phyloP scores from a whole-genome alignment of 306 rosid genomes.

The Trifolium dubium region DNA sequence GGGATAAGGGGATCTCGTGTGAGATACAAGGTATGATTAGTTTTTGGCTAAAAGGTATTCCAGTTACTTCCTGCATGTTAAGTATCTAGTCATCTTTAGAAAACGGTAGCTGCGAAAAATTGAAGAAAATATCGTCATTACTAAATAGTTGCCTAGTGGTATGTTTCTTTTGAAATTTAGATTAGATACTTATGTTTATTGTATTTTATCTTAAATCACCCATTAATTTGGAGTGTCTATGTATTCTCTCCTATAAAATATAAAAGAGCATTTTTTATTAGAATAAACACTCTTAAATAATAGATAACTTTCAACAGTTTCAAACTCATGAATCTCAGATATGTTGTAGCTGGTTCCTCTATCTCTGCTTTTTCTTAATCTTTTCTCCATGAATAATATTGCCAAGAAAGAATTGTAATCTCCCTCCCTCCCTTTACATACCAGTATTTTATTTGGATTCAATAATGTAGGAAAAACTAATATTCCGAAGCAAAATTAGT shows the following conservation, averaged over 20 bases:
- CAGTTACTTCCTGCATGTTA: constrained; percentile 1
- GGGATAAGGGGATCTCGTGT: constrained; percentile 58
- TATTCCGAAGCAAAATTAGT: constrained; percentile 5
- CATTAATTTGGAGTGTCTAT: no score
- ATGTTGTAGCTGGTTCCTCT: constrained; percentile 4
- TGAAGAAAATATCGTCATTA: constrained; percentile 23
- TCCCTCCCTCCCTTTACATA: background rate
- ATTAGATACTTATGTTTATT: no score
- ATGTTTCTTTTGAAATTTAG: background rate
- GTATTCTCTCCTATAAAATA: no score
- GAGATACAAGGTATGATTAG: constrained; percentile 72
- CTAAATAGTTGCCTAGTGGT: constrained; percentile 5
- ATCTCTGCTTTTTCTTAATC: background rate
- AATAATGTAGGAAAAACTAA: background rate
- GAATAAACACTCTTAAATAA: no score
- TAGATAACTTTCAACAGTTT: background rate
- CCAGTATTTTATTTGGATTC: constrained; percentile 1
- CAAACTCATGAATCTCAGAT: constrained; percentile 17
- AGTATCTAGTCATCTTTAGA: constrained; percentile 10
- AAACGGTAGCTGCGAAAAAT: constrained; percentile 27
- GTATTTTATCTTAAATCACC: no score
- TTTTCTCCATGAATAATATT: constrained; percentile 1
- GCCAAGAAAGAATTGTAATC: constrained; percentile 4
- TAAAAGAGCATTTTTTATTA: no score
- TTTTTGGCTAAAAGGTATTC: constrained; percentile 27